Conservation (phyloP, 2,329 filamentous ascomycete genomes). For the Onygenales sp. region DNA sequence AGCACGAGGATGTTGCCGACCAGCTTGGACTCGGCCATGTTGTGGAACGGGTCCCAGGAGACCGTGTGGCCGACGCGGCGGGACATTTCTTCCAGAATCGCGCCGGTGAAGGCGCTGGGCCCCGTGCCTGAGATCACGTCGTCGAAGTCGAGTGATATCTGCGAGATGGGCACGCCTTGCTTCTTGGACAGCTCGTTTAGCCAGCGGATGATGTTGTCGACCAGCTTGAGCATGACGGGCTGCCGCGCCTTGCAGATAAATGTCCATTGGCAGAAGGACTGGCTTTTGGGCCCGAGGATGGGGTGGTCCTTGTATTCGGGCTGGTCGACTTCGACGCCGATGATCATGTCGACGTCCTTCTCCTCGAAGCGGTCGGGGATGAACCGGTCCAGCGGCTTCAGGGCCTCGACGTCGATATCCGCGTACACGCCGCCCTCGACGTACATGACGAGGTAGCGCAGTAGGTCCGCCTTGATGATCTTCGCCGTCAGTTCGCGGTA, state of each 20-base stretch:
- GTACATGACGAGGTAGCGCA: constrained; percentile 60
- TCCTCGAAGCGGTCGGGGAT: constrained; percentile 56
- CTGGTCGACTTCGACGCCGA: constrained; percentile 63
- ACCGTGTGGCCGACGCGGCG: constrained; percentile 36
- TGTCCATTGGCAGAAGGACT: constrained; percentile 67
- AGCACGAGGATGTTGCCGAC: constrained; percentile 57
- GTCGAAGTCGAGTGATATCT: constrained; percentile 60
- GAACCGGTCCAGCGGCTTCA: constrained; percentile 46
- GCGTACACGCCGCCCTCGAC: constrained; percentile 54
- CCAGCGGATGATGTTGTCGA: constrained; percentile 61
- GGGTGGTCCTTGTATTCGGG: constrained; percentile 55
- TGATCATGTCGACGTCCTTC: constrained; percentile 59
- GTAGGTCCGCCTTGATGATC: constrained; percentile 58
- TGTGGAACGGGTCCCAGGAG: constrained; percentile 57
- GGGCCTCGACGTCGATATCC: constrained; percentile 51
- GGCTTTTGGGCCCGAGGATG: constrained; percentile 57
- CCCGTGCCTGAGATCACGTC: constrained; percentile 66
- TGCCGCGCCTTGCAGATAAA: constrained; percentile 60
- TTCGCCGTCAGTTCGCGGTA: constrained; percentile 52
- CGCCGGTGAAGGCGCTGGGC: constrained; percentile 59
- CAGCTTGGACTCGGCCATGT: constrained; percentile 55
- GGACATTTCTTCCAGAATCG: constrained; percentile 57
- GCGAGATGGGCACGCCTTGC: constrained; percentile 49
- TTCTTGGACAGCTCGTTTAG: constrained; percentile 49
- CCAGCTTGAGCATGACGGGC: constrained; percentile 58